A percentile compares a stretch with the other conserved stretches of the same genome.
Evolutionary conservation across 805 yeast genomes (phyloP).

Genomic region (Naumovozyma castellii): DNA sequence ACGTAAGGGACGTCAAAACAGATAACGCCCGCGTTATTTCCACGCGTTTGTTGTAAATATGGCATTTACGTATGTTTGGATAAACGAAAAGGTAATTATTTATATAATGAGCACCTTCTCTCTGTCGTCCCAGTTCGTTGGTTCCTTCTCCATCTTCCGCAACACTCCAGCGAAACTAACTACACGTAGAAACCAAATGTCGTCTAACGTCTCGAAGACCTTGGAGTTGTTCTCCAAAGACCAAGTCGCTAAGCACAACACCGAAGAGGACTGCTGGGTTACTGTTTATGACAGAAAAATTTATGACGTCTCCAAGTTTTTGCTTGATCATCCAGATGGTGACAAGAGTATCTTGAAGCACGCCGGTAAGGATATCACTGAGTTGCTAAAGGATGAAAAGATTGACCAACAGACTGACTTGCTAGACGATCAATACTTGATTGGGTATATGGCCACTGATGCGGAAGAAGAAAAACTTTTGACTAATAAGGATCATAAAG

Average conservation of each 20-base stretch:
- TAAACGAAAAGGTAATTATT: no score
- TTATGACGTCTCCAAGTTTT: slow-evolving; percentile 60
- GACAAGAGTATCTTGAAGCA: slow-evolving; percentile 52
- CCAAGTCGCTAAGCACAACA: slow-evolving; percentile 46
- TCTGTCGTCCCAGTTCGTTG: neutral
- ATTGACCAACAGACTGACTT: slow-evolving; percentile 78
- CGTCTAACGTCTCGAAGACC: slow-evolving; percentile 18
- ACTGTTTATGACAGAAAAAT: slow-evolving; percentile 70
- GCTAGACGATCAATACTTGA: slow-evolving; percentile 69
- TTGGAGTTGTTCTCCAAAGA: slow-evolving; percentile 54
- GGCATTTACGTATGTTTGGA: no score
- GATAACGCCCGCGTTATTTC: no score
- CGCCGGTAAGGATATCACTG: slow-evolving; percentile 77
- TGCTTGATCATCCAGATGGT: slow-evolving; percentile 51
- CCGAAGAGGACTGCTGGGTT: slow-evolving; percentile 62
- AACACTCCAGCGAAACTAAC: no score
- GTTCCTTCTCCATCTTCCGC: neutral
- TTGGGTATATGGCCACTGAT: slow-evolving; percentile 75
- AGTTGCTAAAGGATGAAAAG: slow-evolving; percentile 36
- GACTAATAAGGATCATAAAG: slow-evolving; percentile 48
- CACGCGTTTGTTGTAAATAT: no score
- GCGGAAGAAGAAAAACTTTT: slow-evolving; percentile 68
- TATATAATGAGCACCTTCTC: no score
- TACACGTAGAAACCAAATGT: no score
- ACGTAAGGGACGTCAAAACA: neutral